Conservation (phyloP, 441 rosid species). For the Gossypium aridum region DNA sequence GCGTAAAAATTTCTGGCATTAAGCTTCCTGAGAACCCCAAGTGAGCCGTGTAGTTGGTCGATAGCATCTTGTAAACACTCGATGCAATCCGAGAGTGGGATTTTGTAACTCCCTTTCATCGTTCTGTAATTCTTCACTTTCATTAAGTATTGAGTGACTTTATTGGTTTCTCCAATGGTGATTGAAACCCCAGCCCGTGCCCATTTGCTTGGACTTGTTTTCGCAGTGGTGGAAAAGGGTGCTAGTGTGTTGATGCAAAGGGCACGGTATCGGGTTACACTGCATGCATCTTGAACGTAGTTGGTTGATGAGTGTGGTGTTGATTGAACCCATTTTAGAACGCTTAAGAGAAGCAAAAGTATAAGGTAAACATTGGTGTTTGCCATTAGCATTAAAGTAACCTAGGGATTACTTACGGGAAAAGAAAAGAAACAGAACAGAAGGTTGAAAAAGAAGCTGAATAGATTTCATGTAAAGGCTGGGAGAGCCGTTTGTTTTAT, state of each 20-base stretch:
- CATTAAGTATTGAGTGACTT: constrained; percentile 22
- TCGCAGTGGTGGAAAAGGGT: constrained; percentile 50
- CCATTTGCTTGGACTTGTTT: constrained; percentile 70
- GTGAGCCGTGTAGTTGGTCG: constrained; percentile 61
- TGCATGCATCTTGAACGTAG: constrained; percentile 68
- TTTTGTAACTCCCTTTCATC: constrained; percentile 31
- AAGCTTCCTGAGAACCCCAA: constrained; percentile 44
- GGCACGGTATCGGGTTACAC: constrained; percentile 55
- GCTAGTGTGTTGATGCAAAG: constrained; percentile 55
- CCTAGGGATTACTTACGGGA: neutral
- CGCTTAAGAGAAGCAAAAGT: constrained; percentile 19
- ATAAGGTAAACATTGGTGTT: neutral
- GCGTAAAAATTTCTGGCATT: constrained; percentile 33
- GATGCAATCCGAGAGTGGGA: constrained; percentile 63
- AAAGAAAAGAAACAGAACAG: neutral
- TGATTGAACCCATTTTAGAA: neutral
- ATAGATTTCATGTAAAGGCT: neutral
- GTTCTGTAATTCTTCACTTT: constrained; percentile 23
- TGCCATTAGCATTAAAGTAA: constrained; percentile 6
- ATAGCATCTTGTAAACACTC: constrained; percentile 47
- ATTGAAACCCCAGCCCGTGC: constrained; percentile 83
- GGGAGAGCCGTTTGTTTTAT: neutral
- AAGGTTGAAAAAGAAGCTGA: neutral
- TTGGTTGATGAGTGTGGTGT: constrained; percentile 1
- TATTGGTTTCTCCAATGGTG: constrained; percentile 47